Conservation (phyloP, 2,329 filamentous ascomycete species). For the Botrytis elliptica region DNA sequence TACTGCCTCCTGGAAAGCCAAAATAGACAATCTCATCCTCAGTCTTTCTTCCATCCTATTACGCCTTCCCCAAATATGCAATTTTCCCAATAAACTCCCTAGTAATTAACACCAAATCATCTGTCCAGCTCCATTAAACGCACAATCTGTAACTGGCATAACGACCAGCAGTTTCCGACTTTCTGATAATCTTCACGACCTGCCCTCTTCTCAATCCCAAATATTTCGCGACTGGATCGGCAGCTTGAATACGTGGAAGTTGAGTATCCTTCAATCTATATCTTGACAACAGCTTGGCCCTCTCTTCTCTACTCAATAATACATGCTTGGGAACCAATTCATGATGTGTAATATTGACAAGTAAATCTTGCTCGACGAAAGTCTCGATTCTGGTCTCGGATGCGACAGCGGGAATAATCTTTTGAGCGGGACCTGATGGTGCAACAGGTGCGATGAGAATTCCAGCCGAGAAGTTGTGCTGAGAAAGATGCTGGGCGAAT, state of each 20-base stretch:
- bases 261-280: slow-evolving; percentile 98
- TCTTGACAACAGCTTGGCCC: slow-evolving; percentile 76
- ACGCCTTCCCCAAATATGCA: slow-evolving; percentile 20
- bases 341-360: slow-evolving; percentile 98
- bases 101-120: slow-evolving; percentile 24
- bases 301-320: slow-evolving; percentile 85
- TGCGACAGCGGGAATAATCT: slow-evolving; percentile 76
- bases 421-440: slow-evolving; percentile 83
- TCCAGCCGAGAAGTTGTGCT: slow-evolving; percentile 81
- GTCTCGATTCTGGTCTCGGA: slow-evolving; percentile 82
- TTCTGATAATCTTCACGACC: slow-evolving; percentile 97
- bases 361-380: slow-evolving; percentile 91
- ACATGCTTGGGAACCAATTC: slow-evolving; percentile 95
- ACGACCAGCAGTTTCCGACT: slow-evolving; percentile 89
- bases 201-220: slow-evolving; percentile 86
- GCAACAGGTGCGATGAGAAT: slow-evolving; percentile 83
- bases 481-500: slow-evolving; percentile 79
- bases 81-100: slow-evolving; percentile 28
- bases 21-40: slow-evolving; percentile 6
- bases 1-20: not conserved
- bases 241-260: slow-evolving; percentile 84
- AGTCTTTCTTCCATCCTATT: slow-evolving; percentile 9
- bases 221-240: slow-evolving; percentile 91
- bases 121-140: slow-evolving; percentile 45
- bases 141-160: slow-evolving; percentile 90